Conservation (phyloP, 192 early-diverging fungal species). For the Backusella sp. region DNA sequence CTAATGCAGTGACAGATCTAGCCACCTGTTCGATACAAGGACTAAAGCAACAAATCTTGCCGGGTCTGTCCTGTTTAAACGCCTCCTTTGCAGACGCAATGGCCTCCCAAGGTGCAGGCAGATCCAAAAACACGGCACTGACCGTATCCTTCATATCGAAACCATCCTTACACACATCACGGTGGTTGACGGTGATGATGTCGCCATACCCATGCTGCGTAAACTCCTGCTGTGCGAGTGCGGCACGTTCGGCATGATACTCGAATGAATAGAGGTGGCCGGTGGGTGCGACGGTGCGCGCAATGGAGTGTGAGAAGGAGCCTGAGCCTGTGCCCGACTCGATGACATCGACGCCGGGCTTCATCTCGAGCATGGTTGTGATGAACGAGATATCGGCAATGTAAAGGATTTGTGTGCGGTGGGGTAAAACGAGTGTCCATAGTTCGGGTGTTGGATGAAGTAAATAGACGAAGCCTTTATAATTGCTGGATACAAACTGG, state of each 20-base stretch:
- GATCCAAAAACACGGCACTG: slow-evolving; percentile 91
- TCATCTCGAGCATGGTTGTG: slow-evolving; percentile 75
- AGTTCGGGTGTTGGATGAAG: slow-evolving; percentile 93
- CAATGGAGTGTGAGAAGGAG: slow-evolving; percentile 97
- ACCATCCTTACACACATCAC: slow-evolving; percentile 89
- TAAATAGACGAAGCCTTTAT: slow-evolving; percentile 78
- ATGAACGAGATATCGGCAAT: slow-evolving; percentile 94
- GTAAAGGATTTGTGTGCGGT: slow-evolving; percentile 97
- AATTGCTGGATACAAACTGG: slow-evolving; percentile 58
- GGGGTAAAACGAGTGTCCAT: slow-evolving; percentile 90
- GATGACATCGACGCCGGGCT: slow-evolving; percentile 81
- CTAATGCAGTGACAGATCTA: slow-evolving; percentile 70
- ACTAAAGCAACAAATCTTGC: slow-evolving; percentile 91
- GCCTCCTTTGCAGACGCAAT: slow-evolving; percentile 81
- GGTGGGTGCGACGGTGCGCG: slow-evolving; percentile 79
- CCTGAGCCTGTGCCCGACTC: slow-evolving; percentile 93
- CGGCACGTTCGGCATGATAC: slow-evolving; percentile 81
- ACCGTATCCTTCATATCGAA: slow-evolving; percentile 76
- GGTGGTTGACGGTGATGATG: slow-evolving; percentile 69
- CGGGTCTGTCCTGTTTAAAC: slow-evolving; percentile 76
- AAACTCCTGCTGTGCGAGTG: slow-evolving; percentile 74
- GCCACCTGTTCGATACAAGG: slow-evolving; percentile 97
- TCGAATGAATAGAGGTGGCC: slow-evolving; percentile 95
- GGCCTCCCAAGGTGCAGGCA: slow-evolving; percentile 96
- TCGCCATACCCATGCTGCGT: slow-evolving; percentile 67